A percentile compares a stretch with the other conserved stretches of the same genome.
phyloP scores from a whole-genome alignment of 805 yeast species.

The Yamadazyma endophytica region DNA sequence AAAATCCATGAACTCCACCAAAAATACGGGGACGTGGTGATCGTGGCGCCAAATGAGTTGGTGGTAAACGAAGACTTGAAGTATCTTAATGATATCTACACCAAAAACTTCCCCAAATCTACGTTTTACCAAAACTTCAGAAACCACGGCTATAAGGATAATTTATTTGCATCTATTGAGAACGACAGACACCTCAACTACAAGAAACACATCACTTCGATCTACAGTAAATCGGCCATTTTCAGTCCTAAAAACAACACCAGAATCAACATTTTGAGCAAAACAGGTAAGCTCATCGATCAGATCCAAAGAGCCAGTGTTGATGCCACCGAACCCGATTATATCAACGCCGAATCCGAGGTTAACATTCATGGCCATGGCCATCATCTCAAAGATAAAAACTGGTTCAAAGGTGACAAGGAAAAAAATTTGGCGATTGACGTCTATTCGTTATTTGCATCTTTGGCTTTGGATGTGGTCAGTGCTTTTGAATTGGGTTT shows the following conservation, averaged over 20 bases:
- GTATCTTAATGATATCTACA: slow-evolving; percentile 52
- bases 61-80: slow-evolving; percentile 51
- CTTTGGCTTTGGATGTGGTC: slow-evolving; percentile 69
- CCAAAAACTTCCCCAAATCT: slow-evolving; percentile 53
- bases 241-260: slow-evolving; percentile 27
- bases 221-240: slow-evolving; percentile 33
- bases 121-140: slow-evolving; percentile 56
- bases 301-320: slow-evolving; percentile 26
- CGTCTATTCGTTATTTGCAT: slow-evolving; percentile 59
- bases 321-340: slow-evolving; percentile 28
- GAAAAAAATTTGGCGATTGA: slow-evolving; percentile 41
- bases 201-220: slow-evolving; percentile 26
- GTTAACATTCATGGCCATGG: slow-evolving; percentile 34
- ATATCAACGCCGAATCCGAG: slow-evolving; percentile 27
- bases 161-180: slow-evolving; percentile 55
- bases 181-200: slow-evolving; percentile 43
- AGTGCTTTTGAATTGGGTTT: slow-evolving; percentile 57
- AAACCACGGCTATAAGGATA: slow-evolving; percentile 49
- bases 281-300: slow-evolving; percentile 21
- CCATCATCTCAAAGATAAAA: slow-evolving; percentile 14
- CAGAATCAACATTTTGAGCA: slow-evolving; percentile 20
- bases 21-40: slow-evolving; percentile 58
- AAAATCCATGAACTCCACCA: slow-evolving; percentile 47
- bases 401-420: slow-evolving; percentile 25
- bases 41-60: slow-evolving; percentile 58